Percentiles rank a stretch among this genome's conserved stretches.
Evolutionary conservation across 805 yeast species (phyloP).

Genomic region (Lachancea meyersii): DNA sequence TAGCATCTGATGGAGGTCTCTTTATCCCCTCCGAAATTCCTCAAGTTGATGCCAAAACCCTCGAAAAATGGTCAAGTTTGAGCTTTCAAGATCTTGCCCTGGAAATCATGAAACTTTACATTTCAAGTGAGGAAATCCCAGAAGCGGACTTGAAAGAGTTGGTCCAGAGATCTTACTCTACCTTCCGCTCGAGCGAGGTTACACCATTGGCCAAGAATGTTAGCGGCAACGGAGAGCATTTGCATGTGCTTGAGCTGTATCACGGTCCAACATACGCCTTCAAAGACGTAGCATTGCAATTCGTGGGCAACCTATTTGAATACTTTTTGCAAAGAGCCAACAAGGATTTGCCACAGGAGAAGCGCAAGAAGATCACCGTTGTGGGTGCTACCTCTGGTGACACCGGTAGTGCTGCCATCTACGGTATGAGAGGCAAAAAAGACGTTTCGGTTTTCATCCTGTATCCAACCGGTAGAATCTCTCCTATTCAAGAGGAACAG

Average conservation of each 20-base stretch:
- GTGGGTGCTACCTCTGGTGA: slow-evolving; percentile 99
- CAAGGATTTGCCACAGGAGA: slow-evolving; percentile 42
- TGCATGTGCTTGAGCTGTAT: slow-evolving; percentile 84
- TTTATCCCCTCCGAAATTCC: slow-evolving; percentile 86
- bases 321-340: slow-evolving; percentile 79
- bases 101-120: slow-evolving; percentile 75
- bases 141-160: slow-evolving; percentile 57
- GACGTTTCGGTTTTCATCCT: slow-evolving; percentile 96
- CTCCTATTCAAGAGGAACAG: slow-evolving; percentile 96
- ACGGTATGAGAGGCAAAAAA: slow-evolving; percentile 93
- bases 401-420: slow-evolving; percentile 98
- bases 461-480: slow-evolving; percentile 95
- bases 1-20: slow-evolving; percentile 95
- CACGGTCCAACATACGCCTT: slow-evolving; percentile 99
- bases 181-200: slow-evolving; percentile 82
- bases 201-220: slow-evolving; percentile 67
- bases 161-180: slow-evolving; percentile 70
- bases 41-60: slow-evolving; percentile 45
- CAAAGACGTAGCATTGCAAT: slow-evolving; percentile 97
- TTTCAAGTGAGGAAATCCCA: slow-evolving; percentile 67
- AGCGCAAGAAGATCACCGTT: slow-evolving; percentile 80
- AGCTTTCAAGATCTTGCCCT: slow-evolving; percentile 83
- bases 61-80: slow-evolving; percentile 63
- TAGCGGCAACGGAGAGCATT: slow-evolving; percentile 48
- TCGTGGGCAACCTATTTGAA: slow-evolving; percentile 95